A percentile compares a stretch with the other conserved stretches of the same genome.
phyloP scores from a whole-genome alignment of 2,329 filamentous ascomycete species.

The Colletotrichum tropicicola region DNA sequence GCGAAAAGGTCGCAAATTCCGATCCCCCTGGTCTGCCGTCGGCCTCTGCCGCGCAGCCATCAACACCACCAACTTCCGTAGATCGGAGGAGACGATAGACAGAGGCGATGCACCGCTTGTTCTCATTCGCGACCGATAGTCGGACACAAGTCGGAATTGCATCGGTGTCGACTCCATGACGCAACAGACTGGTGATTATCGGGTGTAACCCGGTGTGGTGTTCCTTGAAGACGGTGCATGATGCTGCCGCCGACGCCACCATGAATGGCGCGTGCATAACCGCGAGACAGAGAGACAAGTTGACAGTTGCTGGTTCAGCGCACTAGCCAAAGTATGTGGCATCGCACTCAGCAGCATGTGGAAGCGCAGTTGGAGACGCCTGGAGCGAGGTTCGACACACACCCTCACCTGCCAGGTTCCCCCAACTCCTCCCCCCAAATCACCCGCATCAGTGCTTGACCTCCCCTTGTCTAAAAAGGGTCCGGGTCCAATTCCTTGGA shows the following conservation, averaged over 20 bases:
- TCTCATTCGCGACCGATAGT: not conserved
- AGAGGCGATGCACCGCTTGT: not conserved
- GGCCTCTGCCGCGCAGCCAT: constrained; percentile 14
- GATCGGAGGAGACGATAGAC: constrained; percentile 17
- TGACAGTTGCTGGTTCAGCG: not conserved
- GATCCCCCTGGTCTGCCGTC: constrained; percentile 12
- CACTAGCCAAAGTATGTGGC: not conserved
- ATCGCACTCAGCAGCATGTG: constrained; percentile 12
- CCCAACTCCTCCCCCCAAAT: constrained; percentile 20
- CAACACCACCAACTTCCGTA: constrained; percentile 17
- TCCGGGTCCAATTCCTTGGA: constrained; percentile 24
- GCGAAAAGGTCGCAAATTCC: not conserved
- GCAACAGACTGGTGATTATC: not conserved
- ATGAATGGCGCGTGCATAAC: not conserved
- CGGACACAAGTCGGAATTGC: not conserved
- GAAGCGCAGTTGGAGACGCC: constrained; percentile 11
- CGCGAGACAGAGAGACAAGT: not conserved
- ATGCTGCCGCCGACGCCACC: not conserved
- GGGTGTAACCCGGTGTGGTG: not conserved
- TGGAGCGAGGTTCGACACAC: constrained; percentile 7
- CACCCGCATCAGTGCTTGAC: constrained; percentile 25
- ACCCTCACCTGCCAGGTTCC: not conserved
- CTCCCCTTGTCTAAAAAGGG: constrained; percentile 24
- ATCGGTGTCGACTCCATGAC: constrained; percentile 15
- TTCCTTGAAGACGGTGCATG: not conserved